A percentile compares a stretch with the other conserved stretches of the same genome.
These are phyloP conservation scores for Hygrophorus russula DNA, from an alignment of 768 basidiomycete species.

Conservation along the genomic window DNA sequence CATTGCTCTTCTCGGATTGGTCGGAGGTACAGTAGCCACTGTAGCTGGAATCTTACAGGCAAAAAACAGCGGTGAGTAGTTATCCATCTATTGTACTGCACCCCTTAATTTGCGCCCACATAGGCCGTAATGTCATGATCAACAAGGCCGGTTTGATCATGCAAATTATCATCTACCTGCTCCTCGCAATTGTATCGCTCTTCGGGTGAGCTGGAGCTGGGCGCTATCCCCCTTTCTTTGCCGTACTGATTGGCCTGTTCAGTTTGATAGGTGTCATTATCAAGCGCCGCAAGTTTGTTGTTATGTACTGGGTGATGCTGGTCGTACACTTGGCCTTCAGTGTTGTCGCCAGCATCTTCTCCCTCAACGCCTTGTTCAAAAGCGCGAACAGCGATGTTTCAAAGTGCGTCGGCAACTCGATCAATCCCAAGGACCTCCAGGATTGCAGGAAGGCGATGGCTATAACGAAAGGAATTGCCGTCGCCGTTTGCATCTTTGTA, in stretches of 20 bases:
- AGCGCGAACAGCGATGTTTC: constrained; percentile 26
- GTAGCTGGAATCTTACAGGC: constrained; percentile 26
- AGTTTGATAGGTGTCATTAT: constrained; percentile 34
- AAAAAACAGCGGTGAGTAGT: constrained; percentile 18
- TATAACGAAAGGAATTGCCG: too few relatives aligned
- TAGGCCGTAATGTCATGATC: constrained; percentile 14
- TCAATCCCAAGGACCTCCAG: too few relatives aligned
- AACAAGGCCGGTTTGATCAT: constrained; percentile 30
- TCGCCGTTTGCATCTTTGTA: too few relatives aligned
- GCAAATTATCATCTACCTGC: constrained; percentile 28
- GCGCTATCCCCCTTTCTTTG: neutral
- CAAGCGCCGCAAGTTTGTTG: constrained; percentile 28
- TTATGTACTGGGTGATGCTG: constrained; percentile 30
- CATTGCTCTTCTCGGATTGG: constrained; percentile 29
- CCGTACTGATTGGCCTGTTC: neutral
- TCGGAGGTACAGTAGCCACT: constrained; percentile 28
- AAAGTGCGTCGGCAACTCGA: constrained; percentile 24
- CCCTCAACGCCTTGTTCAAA: constrained; percentile 31
- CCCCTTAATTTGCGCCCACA: constrained; percentile 2
- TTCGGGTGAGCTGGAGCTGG: constrained; percentile 24
- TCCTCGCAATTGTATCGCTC: constrained; percentile 32
- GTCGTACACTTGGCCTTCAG: constrained; percentile 33
- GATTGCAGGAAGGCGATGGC: too few relatives aligned
- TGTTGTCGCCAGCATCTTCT: constrained; percentile 31
- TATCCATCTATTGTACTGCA: neutral